Conservation (phyloP, 768 basidiomycete genomes). For the Leucocoprinus sp. region DNA sequence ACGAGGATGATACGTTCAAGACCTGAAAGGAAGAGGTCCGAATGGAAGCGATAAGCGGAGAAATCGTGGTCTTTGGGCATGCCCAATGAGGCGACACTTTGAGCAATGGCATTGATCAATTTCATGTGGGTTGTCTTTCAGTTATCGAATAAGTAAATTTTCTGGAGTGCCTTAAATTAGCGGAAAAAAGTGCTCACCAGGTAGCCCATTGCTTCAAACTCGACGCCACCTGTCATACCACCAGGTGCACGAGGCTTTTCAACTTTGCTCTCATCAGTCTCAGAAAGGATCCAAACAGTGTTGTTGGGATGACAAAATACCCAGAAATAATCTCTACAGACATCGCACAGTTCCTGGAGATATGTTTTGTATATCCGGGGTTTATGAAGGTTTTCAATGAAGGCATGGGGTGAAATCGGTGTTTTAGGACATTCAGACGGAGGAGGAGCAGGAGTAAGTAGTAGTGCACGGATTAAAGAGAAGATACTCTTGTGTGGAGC, state of each 20-base stretch:
- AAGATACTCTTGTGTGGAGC: constrained; percentile 65
- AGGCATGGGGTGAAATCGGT: constrained; percentile 55
- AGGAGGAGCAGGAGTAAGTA: constrained; percentile 45
- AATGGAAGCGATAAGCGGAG: constrained; percentile 78
- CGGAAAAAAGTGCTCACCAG: constrained; percentile 50
- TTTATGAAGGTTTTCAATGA: constrained; percentile 48
- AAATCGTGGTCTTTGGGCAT: constrained; percentile 61
- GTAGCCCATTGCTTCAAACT: constrained; percentile 95
- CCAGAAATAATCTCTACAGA: constrained; percentile 94
- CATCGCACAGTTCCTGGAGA: constrained; percentile 54
- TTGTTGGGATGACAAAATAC: constrained; percentile 96
- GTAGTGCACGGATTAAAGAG: constrained; percentile 63
- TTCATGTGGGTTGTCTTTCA: constrained; percentile 79
- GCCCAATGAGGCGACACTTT: constrained; percentile 54
- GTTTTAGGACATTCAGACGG: constrained; percentile 24
- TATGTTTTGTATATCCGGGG: constrained; percentile 31
- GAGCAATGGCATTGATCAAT: constrained; percentile 75
- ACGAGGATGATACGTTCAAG: constrained; percentile 88
- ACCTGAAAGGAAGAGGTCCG: constrained; percentile 84
- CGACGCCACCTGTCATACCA: constrained; percentile 98
- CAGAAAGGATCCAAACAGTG: constrained; percentile 76
- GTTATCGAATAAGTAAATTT: neutral
- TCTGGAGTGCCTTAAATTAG: neutral
- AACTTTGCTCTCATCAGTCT: constrained; percentile 77
- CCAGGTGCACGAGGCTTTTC: constrained; percentile 92